Evolutionary conservation across 2,329 filamentous ascomycete genomes (phyloP).

Genomic region (Tolypocladium pustulatum): DNA sequence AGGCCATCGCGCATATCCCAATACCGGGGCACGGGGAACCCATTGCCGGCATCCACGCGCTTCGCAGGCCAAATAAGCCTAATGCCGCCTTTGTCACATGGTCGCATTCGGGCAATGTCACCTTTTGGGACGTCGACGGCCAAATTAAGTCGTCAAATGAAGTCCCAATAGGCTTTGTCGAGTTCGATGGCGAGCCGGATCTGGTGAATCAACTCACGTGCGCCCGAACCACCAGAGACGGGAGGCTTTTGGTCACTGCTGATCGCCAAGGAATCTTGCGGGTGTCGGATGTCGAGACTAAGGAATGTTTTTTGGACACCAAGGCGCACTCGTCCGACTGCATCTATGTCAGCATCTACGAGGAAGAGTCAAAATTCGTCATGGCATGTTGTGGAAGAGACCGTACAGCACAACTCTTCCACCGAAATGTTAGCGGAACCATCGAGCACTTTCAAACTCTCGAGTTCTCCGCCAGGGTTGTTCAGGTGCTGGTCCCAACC

Average conservation of each 20-base stretch:
- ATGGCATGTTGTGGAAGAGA: constrained; percentile 81
- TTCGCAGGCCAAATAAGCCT: constrained; percentile 48
- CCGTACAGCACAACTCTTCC: constrained; percentile 87
- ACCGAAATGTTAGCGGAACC: constrained; percentile 38
- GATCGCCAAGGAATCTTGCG: constrained; percentile 79
- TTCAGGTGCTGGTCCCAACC: constrained; percentile 61
- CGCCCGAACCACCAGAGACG: constrained; percentile 48
- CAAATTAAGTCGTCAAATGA: constrained; percentile 52
- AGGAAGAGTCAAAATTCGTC: constrained; percentile 49
- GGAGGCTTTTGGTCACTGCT: constrained; percentile 64
- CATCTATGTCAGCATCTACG: constrained; percentile 66
- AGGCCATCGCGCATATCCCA: constrained; percentile 35
- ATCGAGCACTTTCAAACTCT: constrained; percentile 84
- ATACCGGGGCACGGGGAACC: constrained; percentile 54
- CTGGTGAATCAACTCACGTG: constrained; percentile 48
- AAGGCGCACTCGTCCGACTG: constrained; percentile 85
- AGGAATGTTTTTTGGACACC: constrained; percentile 54
- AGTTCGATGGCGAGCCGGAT: constrained; percentile 39
- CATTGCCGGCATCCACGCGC: constrained; percentile 61
- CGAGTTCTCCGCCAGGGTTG: constrained; percentile 83
- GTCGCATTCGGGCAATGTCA: constrained; percentile 69
- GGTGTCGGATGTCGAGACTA: constrained; percentile 53
- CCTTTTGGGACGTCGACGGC: constrained; percentile 74
- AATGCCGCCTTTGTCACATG: constrained; percentile 78
- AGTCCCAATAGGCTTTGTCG: constrained; percentile 57